These are phyloP conservation scores for Trichopus zeylanicus DNA, from an alignment of 116 monocot species.

Conservation along the genomic window DNA sequence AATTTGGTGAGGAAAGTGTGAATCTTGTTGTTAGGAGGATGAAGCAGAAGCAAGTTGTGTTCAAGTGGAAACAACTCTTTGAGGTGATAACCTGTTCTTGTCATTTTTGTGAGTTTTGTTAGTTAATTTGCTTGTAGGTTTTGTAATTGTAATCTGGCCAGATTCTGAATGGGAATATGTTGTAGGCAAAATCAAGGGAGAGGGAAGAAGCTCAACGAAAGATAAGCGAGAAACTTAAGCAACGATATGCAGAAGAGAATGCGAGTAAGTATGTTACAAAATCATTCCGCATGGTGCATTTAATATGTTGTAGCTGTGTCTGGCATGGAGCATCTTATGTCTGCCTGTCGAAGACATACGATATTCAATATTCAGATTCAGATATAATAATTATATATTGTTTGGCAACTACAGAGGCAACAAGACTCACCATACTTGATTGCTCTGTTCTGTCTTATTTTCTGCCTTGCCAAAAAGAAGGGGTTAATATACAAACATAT, in stretches of 20 bases:
- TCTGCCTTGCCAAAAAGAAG: too few relatives aligned
- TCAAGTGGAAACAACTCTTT: slow-evolving; percentile 67
- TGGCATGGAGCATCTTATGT: not conserved
- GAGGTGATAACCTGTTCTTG: slow-evolving; percentile 25
- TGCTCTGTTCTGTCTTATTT: too few relatives aligned
- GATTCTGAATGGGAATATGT: not conserved
- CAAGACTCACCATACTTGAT: too few relatives aligned
- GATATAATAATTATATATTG: too few relatives aligned
- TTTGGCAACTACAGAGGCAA: too few relatives aligned
- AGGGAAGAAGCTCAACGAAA: slow-evolving; percentile 44
- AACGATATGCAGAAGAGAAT: slow-evolving; percentile 51
- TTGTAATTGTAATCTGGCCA: not conserved
- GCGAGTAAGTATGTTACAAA: slow-evolving; percentile 38
- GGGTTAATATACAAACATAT: too few relatives aligned
- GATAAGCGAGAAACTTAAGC: slow-evolving; percentile 44
- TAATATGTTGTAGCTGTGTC: not conserved
- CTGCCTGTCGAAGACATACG: too few relatives aligned
- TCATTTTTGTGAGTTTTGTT: not conserved
- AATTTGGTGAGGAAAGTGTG: slow-evolving; percentile 59
- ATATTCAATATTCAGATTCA: too few relatives aligned
- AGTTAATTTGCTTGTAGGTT: not conserved
- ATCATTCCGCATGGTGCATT: not conserved
- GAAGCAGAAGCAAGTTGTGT: slow-evolving; percentile 42
- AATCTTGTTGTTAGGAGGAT: slow-evolving; percentile 52
- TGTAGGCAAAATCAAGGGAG: slow-evolving; percentile 68